Base-by-base conservation (phyloP, 345 rosid species). In the Citrus maxima region DNA sequence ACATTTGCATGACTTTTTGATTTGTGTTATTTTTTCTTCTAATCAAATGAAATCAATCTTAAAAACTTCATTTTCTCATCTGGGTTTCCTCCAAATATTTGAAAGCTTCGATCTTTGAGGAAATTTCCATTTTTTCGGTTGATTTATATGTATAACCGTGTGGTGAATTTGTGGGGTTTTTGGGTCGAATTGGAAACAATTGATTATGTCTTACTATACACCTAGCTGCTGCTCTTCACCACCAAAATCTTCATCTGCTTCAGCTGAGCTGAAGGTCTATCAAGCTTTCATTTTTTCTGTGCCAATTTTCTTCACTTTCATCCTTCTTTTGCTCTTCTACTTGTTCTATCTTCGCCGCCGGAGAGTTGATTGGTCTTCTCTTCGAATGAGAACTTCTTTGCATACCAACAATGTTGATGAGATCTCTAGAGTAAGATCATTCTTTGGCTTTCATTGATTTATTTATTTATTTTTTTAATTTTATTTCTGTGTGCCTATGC, bases 241-340 rank as follows among this genome's bases (percentile, higher is more conserved):
- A 3, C 16, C 77, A 42, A 54, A 54, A 54, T 76, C 90, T 65
- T 32, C 87, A 6, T 64, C 21, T 14, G 77, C 74, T 81, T 78
- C 86, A 32, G 80, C 90, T 76, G 93, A 90, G 83, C 85, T 92
- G 82, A 93, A 93, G 86, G 85, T 91, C 1, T 90, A 89, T 80
- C 93, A 91, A 87, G 90, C 96, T 74, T 89, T 95, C 55, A 90
- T 95, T 40, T 93, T 93, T 34, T 86, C 93, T 5, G 93, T 91
- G 2, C 97, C 98, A 54, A 87, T 95, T 56, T 87, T 94, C 83
- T 95, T 93, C 89, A 86, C 93, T 77, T 90, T 91, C 78, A 56
- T 91, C 46, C 85, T 95, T 59, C 89, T 95, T 55, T 88, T 93
- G 83, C 79, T 93, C 85, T 93, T 95, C 79, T 95, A 93, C 81